Percentiles rank a stretch among this genome's conserved stretches.
Conservation (phyloP, 2,329 filamentous ascomycete species). For the Talaromyces sp. region DNA sequence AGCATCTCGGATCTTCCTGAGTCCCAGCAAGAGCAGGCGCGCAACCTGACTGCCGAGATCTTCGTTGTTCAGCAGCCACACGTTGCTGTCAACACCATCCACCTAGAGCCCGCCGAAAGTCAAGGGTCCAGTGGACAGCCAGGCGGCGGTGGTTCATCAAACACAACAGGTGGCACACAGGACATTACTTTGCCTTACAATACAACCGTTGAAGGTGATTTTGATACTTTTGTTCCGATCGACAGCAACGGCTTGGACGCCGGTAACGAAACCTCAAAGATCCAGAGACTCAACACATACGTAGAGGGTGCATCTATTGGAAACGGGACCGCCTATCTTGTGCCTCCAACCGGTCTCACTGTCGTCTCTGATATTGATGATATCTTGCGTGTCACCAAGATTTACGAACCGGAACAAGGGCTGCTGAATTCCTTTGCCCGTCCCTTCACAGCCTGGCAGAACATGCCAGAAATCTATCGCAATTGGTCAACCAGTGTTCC, state of each 20-base stretch:
- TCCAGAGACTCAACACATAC: slow-evolving; percentile 71
- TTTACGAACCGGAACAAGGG: slow-evolving; percentile 74
- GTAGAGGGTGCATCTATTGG: slow-evolving; percentile 66
- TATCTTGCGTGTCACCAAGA: slow-evolving; percentile 78
- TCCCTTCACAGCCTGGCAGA: slow-evolving; percentile 71
- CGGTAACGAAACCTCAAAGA: slow-evolving; percentile 65
- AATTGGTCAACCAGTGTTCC: slow-evolving; percentile 71
- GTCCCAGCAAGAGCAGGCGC: slow-evolving; percentile 65
- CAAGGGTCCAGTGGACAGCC: slow-evolving; percentile 48
- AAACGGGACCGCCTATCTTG: slow-evolving; percentile 76
- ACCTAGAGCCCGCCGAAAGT: slow-evolving; percentile 62
- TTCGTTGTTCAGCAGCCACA: slow-evolving; percentile 71
- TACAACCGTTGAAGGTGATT: slow-evolving; percentile 71
- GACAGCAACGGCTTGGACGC: slow-evolving; percentile 59
- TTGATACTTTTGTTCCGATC: slow-evolving; percentile 70
- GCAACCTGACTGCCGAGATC: slow-evolving; percentile 73
- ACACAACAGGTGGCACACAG: slow-evolving; percentile 60
- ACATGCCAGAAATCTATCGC: slow-evolving; percentile 78
- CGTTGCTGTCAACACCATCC: slow-evolving; percentile 39
- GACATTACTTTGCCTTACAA: slow-evolving; percentile 65
- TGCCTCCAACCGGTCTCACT: slow-evolving; percentile 70
- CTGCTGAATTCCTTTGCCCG: slow-evolving; percentile 76
- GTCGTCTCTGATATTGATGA: slow-evolving; percentile 79
- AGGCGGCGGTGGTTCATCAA: slow-evolving; percentile 24
- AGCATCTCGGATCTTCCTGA: slow-evolving; percentile 62